Evolutionary conservation across 2,329 filamentous ascomycete species (phyloP), one percentile per base, ranked within the genome.

Genomic region (Lachnellula occidentalis): DNA sequence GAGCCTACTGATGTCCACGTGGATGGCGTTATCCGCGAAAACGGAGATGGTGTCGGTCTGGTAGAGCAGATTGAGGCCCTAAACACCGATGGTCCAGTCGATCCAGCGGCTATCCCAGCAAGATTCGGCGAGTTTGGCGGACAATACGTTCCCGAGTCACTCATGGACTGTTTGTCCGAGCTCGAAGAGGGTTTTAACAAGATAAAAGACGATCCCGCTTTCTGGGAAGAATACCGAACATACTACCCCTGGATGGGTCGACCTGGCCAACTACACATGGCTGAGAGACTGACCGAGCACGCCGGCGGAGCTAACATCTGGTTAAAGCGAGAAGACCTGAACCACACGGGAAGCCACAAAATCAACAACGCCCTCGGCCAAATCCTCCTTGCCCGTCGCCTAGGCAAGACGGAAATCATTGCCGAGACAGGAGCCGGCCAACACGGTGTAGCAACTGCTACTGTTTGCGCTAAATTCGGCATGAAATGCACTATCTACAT

Each of bases 401-500:
- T 99, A 48, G 94, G 94, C 49, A 99, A 99, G 81, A 96, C 86
- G 5, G 88, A 91, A 71, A 97, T 99, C 66, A 99, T 99, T 64
- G 94, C 94, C 48, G 94, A 99, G 76, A 99, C 94, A 15, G 94
- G 94, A 63, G 94, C 94, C 51, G 94, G 94, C 17, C 94, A 99
- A 75, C 94, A 99, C 73, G 94, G 94, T 76, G 94, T 99, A 37
- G 94, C 94, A 2, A 97, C 94, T 31, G 94, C 94, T 1, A 99
- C 94, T 0, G 91, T 97, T 22, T 97, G 94, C 67, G 94, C 94
- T 69, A 96, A 96, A 75, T 97, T 99, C 67, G 91, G 90, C 68
- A 92, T 99, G 92, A 87, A 92, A 71, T 99, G 94, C 71, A 95
- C 91, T 31, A 88, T 99, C 53, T 99, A 92, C 75, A 99, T 99